Evolutionary conservation across 116 monocot genomes (phyloP).

Genomic region (Dioscorea cayenensis): DNA sequence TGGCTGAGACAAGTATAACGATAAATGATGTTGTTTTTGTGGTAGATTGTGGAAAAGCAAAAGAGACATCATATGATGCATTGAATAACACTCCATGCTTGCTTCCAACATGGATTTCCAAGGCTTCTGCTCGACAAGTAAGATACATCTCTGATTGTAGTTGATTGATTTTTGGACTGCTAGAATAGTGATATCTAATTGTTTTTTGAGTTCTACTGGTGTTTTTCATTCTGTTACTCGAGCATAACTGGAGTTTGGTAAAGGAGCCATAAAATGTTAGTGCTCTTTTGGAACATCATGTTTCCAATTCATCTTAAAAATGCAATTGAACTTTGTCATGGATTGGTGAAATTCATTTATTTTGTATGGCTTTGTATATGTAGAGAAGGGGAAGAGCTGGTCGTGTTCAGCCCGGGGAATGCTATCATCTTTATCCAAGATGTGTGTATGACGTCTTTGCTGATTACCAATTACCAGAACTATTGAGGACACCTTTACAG

Average conservation of each 20-base stretch:
- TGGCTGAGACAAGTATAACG: conserved; percentile 98
- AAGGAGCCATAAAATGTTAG: background rate
- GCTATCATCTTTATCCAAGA: conserved; percentile 94
- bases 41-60: conserved; percentile 97
- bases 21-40: conserved; percentile 99
- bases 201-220: background rate
- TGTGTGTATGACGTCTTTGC: conserved; percentile 88
- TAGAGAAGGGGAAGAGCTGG: conserved; percentile 99
- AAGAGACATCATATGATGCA: conserved; percentile 99
- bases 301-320: background rate
- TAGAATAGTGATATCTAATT: background rate
- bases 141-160: conserved; percentile 1
- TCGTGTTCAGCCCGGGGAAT: conserved; percentile 95
- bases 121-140: conserved; percentile 96
- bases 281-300: background rate
- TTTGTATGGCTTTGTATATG: conserved; percentile 4
- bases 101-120: conserved; percentile 98
- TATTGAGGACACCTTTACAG: conserved; percentile 90
- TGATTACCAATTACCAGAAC: conserved; percentile 96
- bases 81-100: conserved; percentile 98
- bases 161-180: background rate
- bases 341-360: background rate
- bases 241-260: background rate
- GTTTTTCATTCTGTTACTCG: background rate
- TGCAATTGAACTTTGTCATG: background rate